phyloP scores from a whole-genome alignment of 495 filamentous ascomycete species.

The Neurospora sp. region DNA sequence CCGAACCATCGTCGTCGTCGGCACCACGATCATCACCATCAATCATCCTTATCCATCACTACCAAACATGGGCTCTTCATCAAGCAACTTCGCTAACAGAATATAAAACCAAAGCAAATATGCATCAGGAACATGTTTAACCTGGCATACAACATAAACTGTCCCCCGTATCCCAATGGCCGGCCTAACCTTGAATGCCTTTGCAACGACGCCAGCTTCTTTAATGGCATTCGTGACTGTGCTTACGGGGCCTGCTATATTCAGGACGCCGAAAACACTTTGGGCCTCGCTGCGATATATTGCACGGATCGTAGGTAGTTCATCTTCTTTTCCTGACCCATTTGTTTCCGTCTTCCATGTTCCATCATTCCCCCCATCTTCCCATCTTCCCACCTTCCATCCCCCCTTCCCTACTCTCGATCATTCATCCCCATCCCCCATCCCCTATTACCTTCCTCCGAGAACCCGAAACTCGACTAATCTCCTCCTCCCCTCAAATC shows the following conservation, averaged over 20 bases:
- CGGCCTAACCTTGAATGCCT: conserved; percentile 6
- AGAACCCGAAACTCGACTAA: no score
- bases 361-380: no score
- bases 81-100: background rate
- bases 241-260: background rate
- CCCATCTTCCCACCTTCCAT: no score
- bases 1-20: background rate
- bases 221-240: conserved; percentile 11
- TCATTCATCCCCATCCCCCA: no score
- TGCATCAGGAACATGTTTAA: conserved; percentile 13
- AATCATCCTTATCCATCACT: background rate
- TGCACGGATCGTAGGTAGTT: background rate
- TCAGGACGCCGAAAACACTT: background rate
- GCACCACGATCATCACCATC: background rate
- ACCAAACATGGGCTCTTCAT: background rate
- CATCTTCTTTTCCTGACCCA: background rate
- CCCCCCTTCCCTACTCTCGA: no score
- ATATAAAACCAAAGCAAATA: background rate
- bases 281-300: background rate
- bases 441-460: no score
- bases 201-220: conserved; percentile 8
- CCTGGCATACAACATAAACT: conserved; percentile 3
- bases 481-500: no score
- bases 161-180: conserved; percentile 1
- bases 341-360: background rate